phyloP scores from a whole-genome alignment of 1,284 basidiomycete genomes.

The Puccinia triticina region DNA sequence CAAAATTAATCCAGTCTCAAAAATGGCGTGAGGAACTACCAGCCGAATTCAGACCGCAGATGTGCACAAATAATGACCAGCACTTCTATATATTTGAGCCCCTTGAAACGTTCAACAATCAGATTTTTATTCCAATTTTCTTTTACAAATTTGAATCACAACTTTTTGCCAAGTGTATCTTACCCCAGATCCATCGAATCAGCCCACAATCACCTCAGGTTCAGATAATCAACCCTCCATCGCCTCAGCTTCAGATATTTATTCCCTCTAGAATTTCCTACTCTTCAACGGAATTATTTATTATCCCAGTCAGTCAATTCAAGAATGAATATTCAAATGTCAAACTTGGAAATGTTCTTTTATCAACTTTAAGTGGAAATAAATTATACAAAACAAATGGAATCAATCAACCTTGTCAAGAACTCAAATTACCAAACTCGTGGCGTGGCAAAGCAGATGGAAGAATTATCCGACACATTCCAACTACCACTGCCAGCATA shows the following conservation, averaged over 20 bases:
- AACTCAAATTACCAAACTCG: neutral
- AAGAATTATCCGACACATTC: neutral
- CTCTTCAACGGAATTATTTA: neutral
- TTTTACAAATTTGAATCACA: neutral
- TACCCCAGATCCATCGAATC: neutral
- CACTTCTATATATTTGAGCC: constrained; percentile 1
- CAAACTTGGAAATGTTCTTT: neutral
- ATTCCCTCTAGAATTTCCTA: neutral
- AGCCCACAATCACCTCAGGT: neutral
- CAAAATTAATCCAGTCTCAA: neutral
- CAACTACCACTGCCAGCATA: too few relatives aligned
- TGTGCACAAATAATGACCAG: neutral
- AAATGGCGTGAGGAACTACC: neutral
- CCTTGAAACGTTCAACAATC: neutral
- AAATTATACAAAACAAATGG: neutral
- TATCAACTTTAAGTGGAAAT: neutral
- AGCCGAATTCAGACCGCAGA: neutral
- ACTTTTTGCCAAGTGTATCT: neutral
- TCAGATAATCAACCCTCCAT: too few relatives aligned
- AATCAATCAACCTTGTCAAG: neutral
- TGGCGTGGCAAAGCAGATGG: neutral
- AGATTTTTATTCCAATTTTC: neutral
- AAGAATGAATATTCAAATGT: neutral
- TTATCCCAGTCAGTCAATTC: neutral
- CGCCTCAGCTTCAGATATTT: neutral